These are phyloP conservation scores for Nidularia pulvinata DNA, from an alignment of 768 basidiomycete genomes.

Conservation along the genomic window DNA sequence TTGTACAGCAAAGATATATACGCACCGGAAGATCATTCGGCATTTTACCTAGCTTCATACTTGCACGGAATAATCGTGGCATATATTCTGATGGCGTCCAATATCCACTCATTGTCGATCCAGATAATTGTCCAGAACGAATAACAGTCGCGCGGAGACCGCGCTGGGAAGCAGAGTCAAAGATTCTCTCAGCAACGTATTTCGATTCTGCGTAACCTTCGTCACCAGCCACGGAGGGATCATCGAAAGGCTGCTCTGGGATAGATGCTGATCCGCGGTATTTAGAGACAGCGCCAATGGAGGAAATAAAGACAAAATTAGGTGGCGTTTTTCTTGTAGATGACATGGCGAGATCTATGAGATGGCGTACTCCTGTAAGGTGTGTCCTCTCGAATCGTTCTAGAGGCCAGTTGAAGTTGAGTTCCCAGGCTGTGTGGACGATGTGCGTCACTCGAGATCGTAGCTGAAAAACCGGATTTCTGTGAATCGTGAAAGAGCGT, in stretches of 20 bases:
- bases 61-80: constrained; percentile 5
- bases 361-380: constrained; percentile 4
- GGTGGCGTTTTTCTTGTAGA: constrained; percentile 1
- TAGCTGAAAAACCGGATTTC: neutral
- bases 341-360: constrained; percentile 4
- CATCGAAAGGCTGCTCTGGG: constrained; percentile 4
- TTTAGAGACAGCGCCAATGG: constrained; percentile 4
- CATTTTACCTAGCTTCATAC: constrained; percentile 4
- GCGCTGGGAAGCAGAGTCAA: neutral
- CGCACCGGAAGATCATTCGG: constrained; percentile 5
- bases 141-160: constrained; percentile 6
- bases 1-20: neutral
- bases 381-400: constrained; percentile 7
- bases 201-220: constrained; percentile 5
- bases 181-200: constrained; percentile 5
- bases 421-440: constrained; percentile 8
- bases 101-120: constrained; percentile 5
- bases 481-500: no score
- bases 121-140: constrained; percentile 6
- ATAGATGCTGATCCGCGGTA: neutral
- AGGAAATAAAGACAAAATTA: constrained; percentile 5
- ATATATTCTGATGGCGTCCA: constrained; percentile 9
- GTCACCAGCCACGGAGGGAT: constrained; percentile 1
- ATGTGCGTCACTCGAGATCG: constrained; percentile 5
- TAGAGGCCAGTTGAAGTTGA: constrained; percentile 9